Conservation (phyloP, 495 filamentous ascomycete species). For the Aspergillus diversus region DNA sequence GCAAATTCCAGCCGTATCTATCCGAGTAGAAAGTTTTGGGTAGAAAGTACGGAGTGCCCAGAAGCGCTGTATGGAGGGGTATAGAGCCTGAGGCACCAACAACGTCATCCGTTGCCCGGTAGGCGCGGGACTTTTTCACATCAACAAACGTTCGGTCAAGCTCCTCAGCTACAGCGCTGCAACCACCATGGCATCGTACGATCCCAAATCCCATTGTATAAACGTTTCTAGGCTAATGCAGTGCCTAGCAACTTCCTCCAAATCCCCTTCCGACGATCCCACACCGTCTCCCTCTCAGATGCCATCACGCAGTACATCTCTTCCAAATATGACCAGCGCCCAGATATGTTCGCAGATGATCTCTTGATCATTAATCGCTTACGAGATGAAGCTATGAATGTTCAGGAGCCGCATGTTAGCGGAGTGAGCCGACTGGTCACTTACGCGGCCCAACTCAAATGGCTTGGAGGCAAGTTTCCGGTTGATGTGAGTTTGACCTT, state of each 20-base stretch:
- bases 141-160: conserved; percentile 37
- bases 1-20: too few species aligned
- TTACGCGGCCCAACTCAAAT: conserved; percentile 92
- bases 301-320: conserved; percentile 97
- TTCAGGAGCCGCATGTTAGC: conserved; percentile 86
- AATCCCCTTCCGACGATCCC: conserved; percentile 87
- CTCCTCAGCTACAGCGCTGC: conserved; percentile 4
- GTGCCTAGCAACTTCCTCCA: conserved; percentile 54
- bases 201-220: not conserved
- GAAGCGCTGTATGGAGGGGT: not conserved
- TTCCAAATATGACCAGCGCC: conserved; percentile 98
- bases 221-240: not conserved
- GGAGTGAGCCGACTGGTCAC: conserved; percentile 83
- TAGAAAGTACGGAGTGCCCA: too few species aligned
- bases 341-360: conserved; percentile 94
- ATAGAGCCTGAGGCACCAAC: conserved; percentile 21
- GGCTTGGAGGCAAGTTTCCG: conserved; percentile 94
- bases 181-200: conserved; percentile 51
- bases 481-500: conserved; percentile 72
- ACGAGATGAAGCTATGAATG: conserved; percentile 79
- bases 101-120: conserved; percentile 49
- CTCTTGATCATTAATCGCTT: conserved; percentile 83
- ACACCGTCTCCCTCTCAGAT: conserved; percentile 71
- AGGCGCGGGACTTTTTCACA: conserved; percentile 33
- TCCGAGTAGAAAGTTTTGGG: too few species aligned